phyloP scores from a whole-genome alignment of 257 asterid genomes.

The Lantana camara region DNA sequence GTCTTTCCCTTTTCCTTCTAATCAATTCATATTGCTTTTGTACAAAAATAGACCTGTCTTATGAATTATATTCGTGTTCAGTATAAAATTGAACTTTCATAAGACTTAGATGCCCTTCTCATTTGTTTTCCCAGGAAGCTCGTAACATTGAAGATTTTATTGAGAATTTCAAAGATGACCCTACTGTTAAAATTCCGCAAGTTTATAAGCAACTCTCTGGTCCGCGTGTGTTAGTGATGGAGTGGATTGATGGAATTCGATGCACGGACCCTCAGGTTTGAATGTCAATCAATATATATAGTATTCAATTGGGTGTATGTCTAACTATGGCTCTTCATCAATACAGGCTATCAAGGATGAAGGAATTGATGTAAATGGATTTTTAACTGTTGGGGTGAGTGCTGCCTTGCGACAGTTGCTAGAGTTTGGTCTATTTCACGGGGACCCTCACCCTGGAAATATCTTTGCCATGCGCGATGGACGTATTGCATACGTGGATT shows the following conservation, averaged over 20 bases:
- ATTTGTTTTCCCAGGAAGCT: constrained; percentile 70
- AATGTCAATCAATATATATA: constrained; percentile 12
- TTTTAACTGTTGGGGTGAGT: constrained; percentile 96
- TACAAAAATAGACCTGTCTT: constrained; percentile 4
- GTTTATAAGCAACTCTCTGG: constrained; percentile 90
- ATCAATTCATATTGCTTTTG: constrained; percentile 4
- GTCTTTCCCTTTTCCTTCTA: background rate
- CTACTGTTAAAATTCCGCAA: constrained; percentile 92
- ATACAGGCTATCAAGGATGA: constrained; percentile 85
- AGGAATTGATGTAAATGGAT: constrained; percentile 83
- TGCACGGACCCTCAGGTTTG: constrained; percentile 98
- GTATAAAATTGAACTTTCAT: background rate
- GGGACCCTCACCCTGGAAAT: constrained; percentile 99
- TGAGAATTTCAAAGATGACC: constrained; percentile 95
- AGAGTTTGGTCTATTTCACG: constrained; percentile 96
- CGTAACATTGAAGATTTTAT: constrained; percentile 94
- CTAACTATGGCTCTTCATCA: constrained; percentile 30
- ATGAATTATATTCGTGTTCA: constrained; percentile 13
- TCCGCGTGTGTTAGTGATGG: constrained; percentile 94
- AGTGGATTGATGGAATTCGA: constrained; percentile 99
- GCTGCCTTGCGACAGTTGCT: constrained; percentile 96
- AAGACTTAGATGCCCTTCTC: constrained; percentile 15
- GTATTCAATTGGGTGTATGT: constrained; percentile 21
- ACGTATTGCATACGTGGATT: constrained; percentile 97
- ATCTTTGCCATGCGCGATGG: constrained; percentile 99